A percentile compares a stretch with the other conserved stretches of the same genome.
These are phyloP conservation scores for Pseudogymnoascus sp. DNA, from an alignment of 2,329 filamentous ascomycete species.

Conservation along the genomic window DNA sequence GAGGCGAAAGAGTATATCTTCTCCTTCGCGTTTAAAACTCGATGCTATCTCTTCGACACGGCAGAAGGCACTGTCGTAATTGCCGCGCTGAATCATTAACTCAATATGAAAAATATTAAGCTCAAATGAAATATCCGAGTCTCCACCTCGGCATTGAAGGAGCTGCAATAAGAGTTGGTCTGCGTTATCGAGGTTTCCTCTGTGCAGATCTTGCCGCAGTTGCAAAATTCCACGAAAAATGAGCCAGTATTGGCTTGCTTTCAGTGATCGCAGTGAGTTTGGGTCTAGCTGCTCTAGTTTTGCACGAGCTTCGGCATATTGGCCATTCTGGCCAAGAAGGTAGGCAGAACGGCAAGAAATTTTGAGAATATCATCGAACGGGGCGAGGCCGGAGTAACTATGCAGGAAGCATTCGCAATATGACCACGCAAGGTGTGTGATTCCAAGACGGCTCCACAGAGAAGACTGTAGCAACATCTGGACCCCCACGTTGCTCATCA, in stretches of 20 bases:
- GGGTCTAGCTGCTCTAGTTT: constrained; percentile 51
- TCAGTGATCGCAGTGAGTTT: constrained; percentile 61
- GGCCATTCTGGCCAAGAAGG: constrained; percentile 55
- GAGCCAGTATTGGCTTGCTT: constrained; percentile 65
- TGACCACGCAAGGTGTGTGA: constrained; percentile 44
- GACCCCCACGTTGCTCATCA: constrained; percentile 63
- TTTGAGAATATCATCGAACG: constrained; percentile 72
- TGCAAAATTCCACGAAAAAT: constrained; percentile 59
- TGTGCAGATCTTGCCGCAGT: constrained; percentile 52
- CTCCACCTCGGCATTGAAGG: constrained; percentile 29
- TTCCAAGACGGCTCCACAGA: constrained; percentile 68
- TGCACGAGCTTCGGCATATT: constrained; percentile 58
- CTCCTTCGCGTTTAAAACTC: constrained; percentile 42
- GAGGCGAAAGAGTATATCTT: constrained; percentile 53
- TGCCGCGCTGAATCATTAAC: constrained; percentile 43
- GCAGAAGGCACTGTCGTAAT: constrained; percentile 43
- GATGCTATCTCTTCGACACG: constrained; percentile 44
- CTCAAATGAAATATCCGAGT: constrained; percentile 49
- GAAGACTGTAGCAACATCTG: constrained; percentile 65
- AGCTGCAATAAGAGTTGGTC: constrained; percentile 49
- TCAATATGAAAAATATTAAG: constrained; percentile 53
- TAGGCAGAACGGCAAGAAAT: constrained; percentile 63
- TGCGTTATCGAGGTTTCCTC: constrained; percentile 46
- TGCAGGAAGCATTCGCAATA: constrained; percentile 67
- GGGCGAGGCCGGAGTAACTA: constrained; percentile 55